Conservation (phyloP, 1,284 basidiomycete genomes). For the Ustilago bromivora region DNA sequence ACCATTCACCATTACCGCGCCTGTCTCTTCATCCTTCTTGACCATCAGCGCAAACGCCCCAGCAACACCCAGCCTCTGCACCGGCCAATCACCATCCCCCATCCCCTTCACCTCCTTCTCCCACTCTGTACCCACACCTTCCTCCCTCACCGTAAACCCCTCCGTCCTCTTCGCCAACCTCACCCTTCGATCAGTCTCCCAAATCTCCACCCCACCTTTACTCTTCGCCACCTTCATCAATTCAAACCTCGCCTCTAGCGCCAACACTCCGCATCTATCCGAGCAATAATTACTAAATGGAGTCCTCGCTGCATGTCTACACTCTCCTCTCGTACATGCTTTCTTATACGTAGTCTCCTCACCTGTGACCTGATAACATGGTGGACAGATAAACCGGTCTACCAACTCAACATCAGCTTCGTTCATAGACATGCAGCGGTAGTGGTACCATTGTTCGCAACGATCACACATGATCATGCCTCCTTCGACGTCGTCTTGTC, state of each 20-base stretch:
- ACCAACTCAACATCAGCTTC: constrained; percentile 56
- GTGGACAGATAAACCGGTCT: constrained; percentile 60
- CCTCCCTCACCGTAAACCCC: constrained; percentile 11
- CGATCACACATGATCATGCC: constrained; percentile 65
- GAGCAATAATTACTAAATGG: constrained; percentile 63
- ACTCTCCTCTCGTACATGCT: constrained; percentile 42
- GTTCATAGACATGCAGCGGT: constrained; percentile 51
- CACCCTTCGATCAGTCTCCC: constrained; percentile 25
- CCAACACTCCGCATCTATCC: constrained; percentile 55
- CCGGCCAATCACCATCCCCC: not conserved
- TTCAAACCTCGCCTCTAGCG: constrained; percentile 27
- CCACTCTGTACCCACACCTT: constrained; percentile 4
- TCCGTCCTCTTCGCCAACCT: constrained; percentile 19
- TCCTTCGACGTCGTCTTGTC: constrained; percentile 56
- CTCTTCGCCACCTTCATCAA: constrained; percentile 21
- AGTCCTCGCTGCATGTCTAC: constrained; percentile 43
- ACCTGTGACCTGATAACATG: constrained; percentile 42
- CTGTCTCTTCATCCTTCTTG: not conserved
- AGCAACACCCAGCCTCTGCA: constrained; percentile 7
- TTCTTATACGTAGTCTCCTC: constrained; percentile 57
- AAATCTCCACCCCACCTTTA: constrained; percentile 6
- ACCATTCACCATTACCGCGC: not conserved
- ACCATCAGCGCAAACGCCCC: constrained; percentile 14
- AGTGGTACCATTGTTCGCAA: constrained; percentile 66
- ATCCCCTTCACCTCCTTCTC: not conserved